These are phyloP conservation scores for Diaporthe eres DNA, from an alignment of 2,329 filamentous ascomycete genomes.

Conservation along the genomic window DNA sequence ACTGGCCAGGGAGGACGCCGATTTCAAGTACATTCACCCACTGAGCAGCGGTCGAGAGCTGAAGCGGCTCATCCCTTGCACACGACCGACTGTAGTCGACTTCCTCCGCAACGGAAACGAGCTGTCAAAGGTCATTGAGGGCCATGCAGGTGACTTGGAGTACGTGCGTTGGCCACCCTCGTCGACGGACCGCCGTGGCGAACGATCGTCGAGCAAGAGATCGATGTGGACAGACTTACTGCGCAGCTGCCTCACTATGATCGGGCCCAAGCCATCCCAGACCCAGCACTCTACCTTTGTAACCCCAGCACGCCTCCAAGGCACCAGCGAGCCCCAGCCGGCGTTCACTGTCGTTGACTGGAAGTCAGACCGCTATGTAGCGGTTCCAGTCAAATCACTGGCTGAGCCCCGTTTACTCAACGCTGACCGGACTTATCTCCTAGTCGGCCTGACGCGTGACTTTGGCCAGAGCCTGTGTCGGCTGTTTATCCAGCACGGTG, in stretches of 20 bases:
- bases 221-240: not conserved
- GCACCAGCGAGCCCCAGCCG: not conserved
- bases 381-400: conserved; percentile 46
- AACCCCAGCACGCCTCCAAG: conserved; percentile 44
- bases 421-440: conserved; percentile 54
- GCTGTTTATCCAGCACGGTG: conserved; percentile 55
- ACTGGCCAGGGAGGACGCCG: not conserved
- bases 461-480: conserved; percentile 60
- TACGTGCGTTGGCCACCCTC: conserved; percentile 43
- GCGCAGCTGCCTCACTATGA: not conserved
- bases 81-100: conserved; percentile 49
- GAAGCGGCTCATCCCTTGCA: conserved; percentile 46
- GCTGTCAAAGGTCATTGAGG: conserved; percentile 45
- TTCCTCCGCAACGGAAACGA: conserved; percentile 48
- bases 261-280: not conserved
- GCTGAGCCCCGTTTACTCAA: conserved; percentile 48
- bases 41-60: conserved; percentile 45
- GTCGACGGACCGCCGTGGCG: not conserved
- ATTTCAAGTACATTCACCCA: conserved; percentile 31
- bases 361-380: conserved; percentile 51
- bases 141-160: conserved; percentile 47
- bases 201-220: not conserved
- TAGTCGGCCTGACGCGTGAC: conserved; percentile 59
- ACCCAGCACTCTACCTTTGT: conserved; percentile 33
- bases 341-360: conserved; percentile 57